phyloP scores from a whole-genome alignment of 2,329 filamentous ascomycete species.

The Ascochyta pisi region DNA sequence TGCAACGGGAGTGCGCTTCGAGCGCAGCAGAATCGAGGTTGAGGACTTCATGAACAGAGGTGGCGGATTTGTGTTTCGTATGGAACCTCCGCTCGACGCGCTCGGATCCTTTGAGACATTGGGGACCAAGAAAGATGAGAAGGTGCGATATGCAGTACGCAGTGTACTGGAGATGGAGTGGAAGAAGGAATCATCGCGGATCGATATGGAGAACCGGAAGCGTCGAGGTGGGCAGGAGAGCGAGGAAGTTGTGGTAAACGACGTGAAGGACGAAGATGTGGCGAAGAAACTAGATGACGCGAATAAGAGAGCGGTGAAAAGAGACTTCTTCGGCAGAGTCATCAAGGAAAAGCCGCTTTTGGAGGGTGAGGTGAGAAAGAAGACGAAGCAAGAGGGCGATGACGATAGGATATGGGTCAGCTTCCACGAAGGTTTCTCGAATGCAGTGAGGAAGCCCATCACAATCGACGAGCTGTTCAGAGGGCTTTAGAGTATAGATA shows the following conservation, averaged over 20 bases:
- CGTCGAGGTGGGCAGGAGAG: slow-evolving; percentile 51
- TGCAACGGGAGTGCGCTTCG: slow-evolving; percentile 81
- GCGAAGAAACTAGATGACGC: slow-evolving; percentile 32
- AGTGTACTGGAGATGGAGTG: slow-evolving; percentile 94
- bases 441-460: slow-evolving; percentile 89
- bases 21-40: slow-evolving; percentile 78
- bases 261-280: slow-evolving; percentile 25
- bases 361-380: slow-evolving; percentile 52
- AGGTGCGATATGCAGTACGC: slow-evolving; percentile 88
- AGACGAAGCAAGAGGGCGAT: slow-evolving; percentile 48
- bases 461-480: slow-evolving; percentile 79
- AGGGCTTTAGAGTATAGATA: slow-evolving; percentile 57
- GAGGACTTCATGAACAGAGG: slow-evolving; percentile 58
- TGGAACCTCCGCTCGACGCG: slow-evolving; percentile 90
- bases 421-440: slow-evolving; percentile 89
- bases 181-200: slow-evolving; percentile 71
- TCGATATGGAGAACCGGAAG: slow-evolving; percentile 70
- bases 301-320: slow-evolving; percentile 61
- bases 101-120: slow-evolving; percentile 78
- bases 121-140: slow-evolving; percentile 64
- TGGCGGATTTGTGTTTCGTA: slow-evolving; percentile 83
- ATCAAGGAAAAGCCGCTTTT: slow-evolving; percentile 58
- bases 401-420: slow-evolving; percentile 80
- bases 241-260: slow-evolving; percentile 22
- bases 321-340: slow-evolving; percentile 85